Evolutionary conservation across 768 basidiomycete genomes (phyloP).

Genomic region (Boletellus sp.): DNA sequence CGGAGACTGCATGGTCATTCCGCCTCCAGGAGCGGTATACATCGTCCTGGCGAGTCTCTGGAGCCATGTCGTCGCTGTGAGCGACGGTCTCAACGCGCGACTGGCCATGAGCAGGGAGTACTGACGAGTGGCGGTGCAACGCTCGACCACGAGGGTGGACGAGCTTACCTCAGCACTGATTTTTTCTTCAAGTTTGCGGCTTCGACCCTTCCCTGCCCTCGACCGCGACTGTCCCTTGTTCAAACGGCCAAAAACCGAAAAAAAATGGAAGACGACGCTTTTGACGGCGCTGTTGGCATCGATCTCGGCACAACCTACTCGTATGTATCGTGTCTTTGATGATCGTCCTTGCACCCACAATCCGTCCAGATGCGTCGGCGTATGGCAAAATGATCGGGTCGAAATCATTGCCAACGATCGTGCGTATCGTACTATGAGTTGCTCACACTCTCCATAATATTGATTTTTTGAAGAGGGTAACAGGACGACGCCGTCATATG

Average conservation of each 20-base stretch:
- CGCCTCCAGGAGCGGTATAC: slow-evolving; percentile 28
- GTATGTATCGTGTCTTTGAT: slow-evolving; percentile 41
- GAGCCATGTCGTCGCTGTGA: slow-evolving; percentile 22
- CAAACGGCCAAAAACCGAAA: slow-evolving; percentile 31
- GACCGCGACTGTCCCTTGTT: slow-evolving; percentile 33
- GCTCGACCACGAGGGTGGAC: slow-evolving; percentile 20
- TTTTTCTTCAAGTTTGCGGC: slow-evolving; percentile 36
- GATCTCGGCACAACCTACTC: slow-evolving; percentile 98
- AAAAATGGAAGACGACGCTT: slow-evolving; percentile 83
- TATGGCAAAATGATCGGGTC: slow-evolving; percentile 99
- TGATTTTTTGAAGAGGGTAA: slow-evolving; percentile 72
- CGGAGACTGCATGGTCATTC: slow-evolving; percentile 39
- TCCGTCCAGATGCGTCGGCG: slow-evolving; percentile 82
- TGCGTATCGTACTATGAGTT: slow-evolving; percentile 38
- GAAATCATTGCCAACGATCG: slow-evolving; percentile 99
- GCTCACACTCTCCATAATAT: neutral
- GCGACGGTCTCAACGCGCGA: slow-evolving; percentile 20
- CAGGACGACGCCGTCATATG: slow-evolving; percentile 98
- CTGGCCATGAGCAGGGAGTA: slow-evolving; percentile 24
- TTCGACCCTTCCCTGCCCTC: slow-evolving; percentile 20
- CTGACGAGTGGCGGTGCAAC: slow-evolving; percentile 31
- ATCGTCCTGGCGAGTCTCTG: slow-evolving; percentile 24
- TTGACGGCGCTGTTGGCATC: slow-evolving; percentile 96
- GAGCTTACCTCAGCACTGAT: slow-evolving; percentile 57
- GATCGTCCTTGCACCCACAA: slow-evolving; percentile 22